phyloP scores from a whole-genome alignment of 179 eudicot species.

The Heliamphora pulchella region DNA sequence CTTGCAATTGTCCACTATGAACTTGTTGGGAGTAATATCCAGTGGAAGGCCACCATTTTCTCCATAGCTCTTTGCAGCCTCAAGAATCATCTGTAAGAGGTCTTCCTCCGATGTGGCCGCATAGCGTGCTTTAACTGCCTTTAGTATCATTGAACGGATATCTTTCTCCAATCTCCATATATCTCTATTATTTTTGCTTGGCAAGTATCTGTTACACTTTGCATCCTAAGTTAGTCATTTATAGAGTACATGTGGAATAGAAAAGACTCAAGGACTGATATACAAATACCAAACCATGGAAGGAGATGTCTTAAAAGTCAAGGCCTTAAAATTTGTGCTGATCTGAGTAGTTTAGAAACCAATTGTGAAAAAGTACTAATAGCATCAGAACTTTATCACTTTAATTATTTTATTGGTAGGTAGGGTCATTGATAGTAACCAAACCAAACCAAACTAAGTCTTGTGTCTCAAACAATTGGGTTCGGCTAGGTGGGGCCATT shows the following conservation, averaged over 20 bases:
- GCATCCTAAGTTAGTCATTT: not conserved
- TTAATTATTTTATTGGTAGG: not conserved
- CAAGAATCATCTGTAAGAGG: slow-evolving; percentile 45
- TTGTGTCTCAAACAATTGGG: no score
- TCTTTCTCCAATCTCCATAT: slow-evolving; percentile 41
- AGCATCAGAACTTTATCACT: not conserved
- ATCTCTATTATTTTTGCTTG: slow-evolving; percentile 43
- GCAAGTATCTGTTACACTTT: slow-evolving; percentile 27
- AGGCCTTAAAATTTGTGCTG: not conserved
- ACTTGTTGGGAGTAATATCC: slow-evolving; percentile 26
- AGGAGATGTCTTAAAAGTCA: not conserved
- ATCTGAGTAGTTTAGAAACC: not conserved
- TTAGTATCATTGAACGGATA: slow-evolving; percentile 34
- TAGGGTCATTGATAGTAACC: no score
- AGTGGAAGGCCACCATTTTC: slow-evolving; percentile 19
- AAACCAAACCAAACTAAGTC: no score
- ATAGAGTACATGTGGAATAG: no score
- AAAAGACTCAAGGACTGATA: not conserved
- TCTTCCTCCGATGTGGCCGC: slow-evolving; percentile 26
- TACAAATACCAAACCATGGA: not conserved
- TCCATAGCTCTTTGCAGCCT: slow-evolving; percentile 32
- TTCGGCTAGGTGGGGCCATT: no score
- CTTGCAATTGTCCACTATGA: slow-evolving; percentile 61
- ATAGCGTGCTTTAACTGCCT: slow-evolving; percentile 32
- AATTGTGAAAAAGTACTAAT: not conserved